phyloP scores from a whole-genome alignment of 2,329 filamentous ascomycete genomes.

The Celoporthe dispersa region DNA sequence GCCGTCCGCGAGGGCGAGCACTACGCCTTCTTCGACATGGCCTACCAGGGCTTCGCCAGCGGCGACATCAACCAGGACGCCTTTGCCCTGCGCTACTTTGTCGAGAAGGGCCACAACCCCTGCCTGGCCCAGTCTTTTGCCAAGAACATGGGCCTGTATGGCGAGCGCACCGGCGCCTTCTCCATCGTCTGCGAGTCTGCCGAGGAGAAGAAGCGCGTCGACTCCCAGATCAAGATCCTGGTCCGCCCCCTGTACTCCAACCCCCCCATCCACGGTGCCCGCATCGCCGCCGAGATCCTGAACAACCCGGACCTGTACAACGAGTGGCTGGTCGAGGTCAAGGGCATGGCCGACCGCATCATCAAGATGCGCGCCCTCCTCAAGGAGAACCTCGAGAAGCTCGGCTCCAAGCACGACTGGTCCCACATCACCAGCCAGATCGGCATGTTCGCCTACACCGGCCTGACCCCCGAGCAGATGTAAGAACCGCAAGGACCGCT shows the following conservation, averaged over 20 bases:
- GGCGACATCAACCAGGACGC: slow-evolving; percentile 92
- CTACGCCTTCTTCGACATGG: slow-evolving; percentile 99
- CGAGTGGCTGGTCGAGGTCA: slow-evolving; percentile 96
- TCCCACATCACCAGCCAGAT: slow-evolving; percentile 98
- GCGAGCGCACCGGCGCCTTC: slow-evolving; percentile 97
- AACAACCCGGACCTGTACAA: slow-evolving; percentile 83
- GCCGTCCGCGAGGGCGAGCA: slow-evolving; percentile 85
- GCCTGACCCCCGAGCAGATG: slow-evolving; percentile 90
- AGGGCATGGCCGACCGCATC: slow-evolving; percentile 98
- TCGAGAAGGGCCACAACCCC: slow-evolving; percentile 88
- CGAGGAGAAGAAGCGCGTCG: slow-evolving; percentile 93
- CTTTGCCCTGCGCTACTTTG: slow-evolving; percentile 90
- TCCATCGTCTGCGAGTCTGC: slow-evolving; percentile 83
- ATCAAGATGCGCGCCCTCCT: slow-evolving; percentile 96
- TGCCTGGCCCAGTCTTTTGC: slow-evolving; percentile 92
- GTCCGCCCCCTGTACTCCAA: slow-evolving; percentile 98
- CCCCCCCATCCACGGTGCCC: slow-evolving; percentile 94
- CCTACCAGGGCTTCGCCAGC: slow-evolving; percentile 97
- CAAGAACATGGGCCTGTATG: slow-evolving; percentile 99
- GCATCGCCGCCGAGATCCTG: slow-evolving; percentile 90
- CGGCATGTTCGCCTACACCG: slow-evolving; percentile 99
- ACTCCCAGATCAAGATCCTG: slow-evolving; percentile 98
- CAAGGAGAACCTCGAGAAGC: slow-evolving; percentile 91
- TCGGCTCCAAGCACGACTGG: slow-evolving; percentile 97
- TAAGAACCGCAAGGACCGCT: too few relatives aligned